Conservation (phyloP, 768 basidiomycete genomes). For the Boletus insuetus region DNA sequence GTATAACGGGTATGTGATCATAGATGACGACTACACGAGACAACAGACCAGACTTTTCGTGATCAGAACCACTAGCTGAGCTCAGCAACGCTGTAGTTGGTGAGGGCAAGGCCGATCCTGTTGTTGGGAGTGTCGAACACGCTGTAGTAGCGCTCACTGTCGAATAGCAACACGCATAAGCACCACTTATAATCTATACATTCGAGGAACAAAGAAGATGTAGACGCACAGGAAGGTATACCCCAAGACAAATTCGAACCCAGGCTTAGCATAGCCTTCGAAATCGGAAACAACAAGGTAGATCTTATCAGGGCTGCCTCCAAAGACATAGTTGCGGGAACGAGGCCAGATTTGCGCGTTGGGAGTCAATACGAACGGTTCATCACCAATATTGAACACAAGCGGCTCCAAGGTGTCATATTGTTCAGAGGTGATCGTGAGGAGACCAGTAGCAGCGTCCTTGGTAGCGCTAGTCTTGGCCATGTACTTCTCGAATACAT, state of each 20-base stretch:
- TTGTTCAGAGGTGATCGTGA: not conserved
- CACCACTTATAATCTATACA: not conserved
- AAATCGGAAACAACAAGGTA: not conserved
- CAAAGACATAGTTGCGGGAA: not conserved
- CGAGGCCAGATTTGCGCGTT: conserved; percentile 1
- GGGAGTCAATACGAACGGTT: not conserved
- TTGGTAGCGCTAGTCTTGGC: not conserved
- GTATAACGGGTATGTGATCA: too few relatives aligned
- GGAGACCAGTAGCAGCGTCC: not conserved
- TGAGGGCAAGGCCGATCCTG: not conserved
- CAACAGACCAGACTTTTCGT: too few relatives aligned
- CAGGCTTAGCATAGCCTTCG: not conserved
- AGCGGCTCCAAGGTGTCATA: not conserved
- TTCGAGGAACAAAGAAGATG: too few relatives aligned
- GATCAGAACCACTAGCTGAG: not conserved
- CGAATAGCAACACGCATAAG: not conserved
- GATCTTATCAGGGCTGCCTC: not conserved
- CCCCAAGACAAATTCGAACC: not conserved
- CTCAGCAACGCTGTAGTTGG: not conserved
- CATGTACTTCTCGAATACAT: not conserved
- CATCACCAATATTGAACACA: not conserved
- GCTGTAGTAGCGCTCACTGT: not conserved
- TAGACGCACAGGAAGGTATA: not conserved
- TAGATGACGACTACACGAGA: too few relatives aligned
- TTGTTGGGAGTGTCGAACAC: not conserved